Conservation (phyloP, 2,329 filamentous ascomycete genomes). For the Lasiodiplodia sp. region DNA sequence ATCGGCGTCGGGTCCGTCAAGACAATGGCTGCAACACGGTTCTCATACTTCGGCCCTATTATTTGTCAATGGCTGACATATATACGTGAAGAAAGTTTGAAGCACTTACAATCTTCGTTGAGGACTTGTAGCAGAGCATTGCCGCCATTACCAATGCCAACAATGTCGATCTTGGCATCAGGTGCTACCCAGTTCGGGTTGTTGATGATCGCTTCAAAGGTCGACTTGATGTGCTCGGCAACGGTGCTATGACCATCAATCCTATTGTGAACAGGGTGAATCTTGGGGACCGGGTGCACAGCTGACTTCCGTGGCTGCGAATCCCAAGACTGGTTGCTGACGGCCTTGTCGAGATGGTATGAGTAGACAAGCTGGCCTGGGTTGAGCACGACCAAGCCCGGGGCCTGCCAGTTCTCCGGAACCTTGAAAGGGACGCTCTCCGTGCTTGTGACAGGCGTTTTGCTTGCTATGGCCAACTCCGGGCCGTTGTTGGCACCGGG, state of each 20-base stretch:
- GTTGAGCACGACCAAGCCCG: constrained; percentile 78
- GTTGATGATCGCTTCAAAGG: constrained; percentile 71
- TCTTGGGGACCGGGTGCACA: constrained; percentile 10
- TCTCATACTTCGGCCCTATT: constrained; percentile 19
- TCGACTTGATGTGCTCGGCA: constrained; percentile 68
- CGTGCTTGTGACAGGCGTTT: constrained; percentile 30
- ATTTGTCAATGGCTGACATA: neutral
- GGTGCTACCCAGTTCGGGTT: constrained; percentile 52
- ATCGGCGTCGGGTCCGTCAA: constrained; percentile 24
- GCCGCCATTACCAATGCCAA: constrained; percentile 61
- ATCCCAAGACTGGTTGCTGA: constrained; percentile 66
- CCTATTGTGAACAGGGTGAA: constrained; percentile 63
- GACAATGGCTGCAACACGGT: constrained; percentile 22
- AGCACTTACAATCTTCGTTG: constrained; percentile 8
- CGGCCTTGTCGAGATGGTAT: constrained; percentile 64
- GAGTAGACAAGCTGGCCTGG: constrained; percentile 80
- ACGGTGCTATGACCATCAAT: constrained; percentile 67
- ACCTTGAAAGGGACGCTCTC: constrained; percentile 10
- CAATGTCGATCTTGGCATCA: constrained; percentile 69
- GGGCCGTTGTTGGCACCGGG: neutral
- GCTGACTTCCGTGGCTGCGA: constrained; percentile 68
- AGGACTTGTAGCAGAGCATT: constrained; percentile 16
- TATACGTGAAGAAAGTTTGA: too few relatives aligned
- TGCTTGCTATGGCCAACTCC: constrained; percentile 8
- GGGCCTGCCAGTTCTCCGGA: constrained; percentile 39